Percentiles rank a stretch among this genome's conserved stretches.
phyloP scores from a whole-genome alignment of 164 flowering plant genomes.

The Dillenia suffruticosa region DNA sequence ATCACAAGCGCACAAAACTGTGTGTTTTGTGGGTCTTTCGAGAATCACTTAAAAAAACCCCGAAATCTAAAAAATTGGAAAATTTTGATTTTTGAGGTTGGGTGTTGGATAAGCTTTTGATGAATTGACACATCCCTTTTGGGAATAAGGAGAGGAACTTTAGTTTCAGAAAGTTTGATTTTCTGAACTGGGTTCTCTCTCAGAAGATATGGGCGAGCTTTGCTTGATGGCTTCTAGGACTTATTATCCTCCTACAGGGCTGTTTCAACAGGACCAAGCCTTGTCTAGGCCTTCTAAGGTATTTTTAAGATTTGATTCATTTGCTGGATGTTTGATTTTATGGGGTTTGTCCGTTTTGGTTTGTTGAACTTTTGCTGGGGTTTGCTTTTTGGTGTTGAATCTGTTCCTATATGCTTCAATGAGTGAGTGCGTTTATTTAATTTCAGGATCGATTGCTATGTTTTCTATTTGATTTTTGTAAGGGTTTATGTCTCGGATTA shows the following conservation, averaged over 20 bases:
- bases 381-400: too few species aligned
- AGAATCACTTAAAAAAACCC: neutral
- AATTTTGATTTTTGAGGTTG: constrained; percentile 7
- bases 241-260: constrained; percentile 22
- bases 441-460: too few species aligned
- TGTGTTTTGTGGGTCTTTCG: neutral
- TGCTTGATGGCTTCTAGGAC: constrained; percentile 55
- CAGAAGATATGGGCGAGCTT: constrained; percentile 24
- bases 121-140: neutral
- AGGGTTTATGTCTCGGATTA: too few species aligned
- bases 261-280: constrained; percentile 31
- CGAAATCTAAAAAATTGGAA: neutral
- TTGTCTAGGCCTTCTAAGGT: constrained; percentile 34
- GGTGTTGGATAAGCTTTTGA: constrained; percentile 22
- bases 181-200: constrained; percentile 31
- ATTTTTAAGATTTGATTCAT: neutral
- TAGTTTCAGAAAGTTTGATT: constrained; percentile 9
- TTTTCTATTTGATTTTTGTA: too few species aligned
- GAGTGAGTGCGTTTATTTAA: too few species aligned
- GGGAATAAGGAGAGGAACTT: constrained; percentile 2
- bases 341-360: neutral
- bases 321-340: neutral
- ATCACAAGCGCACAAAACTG: neutral
- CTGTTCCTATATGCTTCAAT: too few species aligned
- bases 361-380: neutral